Conservation (phyloP, 805 yeast species). For the Blastobotrys terrestris region DNA sequence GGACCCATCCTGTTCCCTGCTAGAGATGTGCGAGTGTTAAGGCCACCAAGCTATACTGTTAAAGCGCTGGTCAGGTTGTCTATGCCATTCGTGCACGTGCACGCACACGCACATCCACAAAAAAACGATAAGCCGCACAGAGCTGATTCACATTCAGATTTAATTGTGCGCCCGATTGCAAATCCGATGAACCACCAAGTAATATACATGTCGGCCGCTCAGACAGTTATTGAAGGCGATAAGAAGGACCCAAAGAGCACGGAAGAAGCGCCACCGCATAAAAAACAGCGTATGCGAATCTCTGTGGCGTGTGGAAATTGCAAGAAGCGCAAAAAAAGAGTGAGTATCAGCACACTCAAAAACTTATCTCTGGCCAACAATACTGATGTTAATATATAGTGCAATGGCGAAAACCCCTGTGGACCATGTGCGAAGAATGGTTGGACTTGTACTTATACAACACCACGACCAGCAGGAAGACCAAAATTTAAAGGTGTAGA, state of each 20-base stretch:
- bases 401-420: not conserved
- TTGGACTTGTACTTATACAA: not conserved
- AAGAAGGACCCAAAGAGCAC: not conserved
- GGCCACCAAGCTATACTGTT: no score
- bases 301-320: not conserved
- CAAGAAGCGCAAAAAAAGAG: not conserved
- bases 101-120: not conserved
- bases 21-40: no score
- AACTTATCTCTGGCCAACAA: no score
- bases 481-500: not conserved
- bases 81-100: no score
- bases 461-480: not conserved
- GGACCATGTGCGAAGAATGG: not conserved
- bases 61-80: no score
- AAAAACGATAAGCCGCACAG: not conserved
- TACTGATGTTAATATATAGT: not conserved
- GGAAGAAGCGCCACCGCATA: not conserved
- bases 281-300: not conserved
- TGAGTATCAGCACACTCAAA: not conserved
- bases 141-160: not conserved
- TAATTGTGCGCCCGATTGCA: not conserved
- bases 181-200: not conserved
- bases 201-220: not conserved
- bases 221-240: not conserved
- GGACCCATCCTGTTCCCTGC: no score